Percentiles rank a stretch among this genome's conserved stretches.
Evolutionary conservation across 208 protist genomes (phyloP).

Genomic region (Acanthamoeba triangularis): DNA sequence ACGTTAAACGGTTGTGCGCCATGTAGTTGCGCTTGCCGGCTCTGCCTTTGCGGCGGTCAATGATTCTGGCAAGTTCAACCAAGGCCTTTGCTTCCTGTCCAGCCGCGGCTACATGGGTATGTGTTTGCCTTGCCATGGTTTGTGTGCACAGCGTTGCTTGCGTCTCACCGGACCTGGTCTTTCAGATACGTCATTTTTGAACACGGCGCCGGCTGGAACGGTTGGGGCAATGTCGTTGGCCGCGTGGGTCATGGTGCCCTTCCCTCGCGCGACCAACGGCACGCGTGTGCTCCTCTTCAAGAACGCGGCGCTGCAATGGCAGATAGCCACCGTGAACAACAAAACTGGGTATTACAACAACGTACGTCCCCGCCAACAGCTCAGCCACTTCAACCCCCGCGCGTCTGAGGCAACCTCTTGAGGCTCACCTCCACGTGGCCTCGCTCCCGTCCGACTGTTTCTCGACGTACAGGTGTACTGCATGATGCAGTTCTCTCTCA

Average conservation of each 20-base stretch:
- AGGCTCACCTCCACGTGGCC: neutral
- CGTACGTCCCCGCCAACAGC: neutral
- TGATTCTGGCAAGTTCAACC: neutral
- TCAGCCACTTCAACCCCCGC: neutral
- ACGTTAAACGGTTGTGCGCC: too few species aligned
- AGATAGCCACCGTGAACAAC: conserved; percentile 26
- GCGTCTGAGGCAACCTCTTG: neutral
- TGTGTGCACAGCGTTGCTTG: too few species aligned
- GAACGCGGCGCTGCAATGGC: neutral
- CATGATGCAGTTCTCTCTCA: conserved; percentile 63
- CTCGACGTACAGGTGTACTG: neutral
- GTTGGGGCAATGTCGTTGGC: neutral
- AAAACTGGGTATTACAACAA: conserved; percentile 43
- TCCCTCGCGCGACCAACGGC: conserved; percentile 18
- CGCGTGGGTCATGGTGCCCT: conserved; percentile 28
- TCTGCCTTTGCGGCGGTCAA: conserved; percentile 12
- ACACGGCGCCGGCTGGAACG: conserved; percentile 2
- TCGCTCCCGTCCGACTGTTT: neutral
- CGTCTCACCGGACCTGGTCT: too few species aligned
- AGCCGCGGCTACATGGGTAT: conserved; percentile 31
- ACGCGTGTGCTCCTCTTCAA: conserved; percentile 29
- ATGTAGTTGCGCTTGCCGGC: conserved; percentile 25
- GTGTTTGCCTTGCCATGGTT: too few species aligned
- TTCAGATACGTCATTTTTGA: conserved; percentile 57
- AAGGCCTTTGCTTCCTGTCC: neutral